These are phyloP conservation scores for Candida ortonii DNA, from an alignment of 805 yeast genomes.

Conservation along the genomic window DNA sequence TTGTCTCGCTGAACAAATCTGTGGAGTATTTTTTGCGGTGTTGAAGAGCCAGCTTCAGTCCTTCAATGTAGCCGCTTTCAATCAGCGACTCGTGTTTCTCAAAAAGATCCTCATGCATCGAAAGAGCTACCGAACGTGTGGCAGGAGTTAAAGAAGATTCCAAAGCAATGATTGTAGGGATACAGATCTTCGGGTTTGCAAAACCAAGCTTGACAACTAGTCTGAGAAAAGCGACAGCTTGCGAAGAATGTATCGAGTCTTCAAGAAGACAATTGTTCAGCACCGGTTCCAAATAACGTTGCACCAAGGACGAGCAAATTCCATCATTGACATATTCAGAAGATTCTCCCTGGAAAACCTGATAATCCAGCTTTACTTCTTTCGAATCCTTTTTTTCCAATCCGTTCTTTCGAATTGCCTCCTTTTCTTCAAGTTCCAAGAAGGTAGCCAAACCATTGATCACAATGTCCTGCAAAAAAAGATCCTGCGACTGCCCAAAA, in stretches of 20 bases:
- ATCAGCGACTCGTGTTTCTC: slow-evolving; percentile 71
- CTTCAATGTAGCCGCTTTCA: slow-evolving; percentile 62
- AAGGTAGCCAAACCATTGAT: slow-evolving; percentile 58
- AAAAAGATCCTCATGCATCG: slow-evolving; percentile 52
- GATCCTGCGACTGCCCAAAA: slow-evolving; percentile 34
- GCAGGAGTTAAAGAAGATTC: slow-evolving; percentile 48
- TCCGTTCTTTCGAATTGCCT: slow-evolving; percentile 41
- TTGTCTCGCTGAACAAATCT: slow-evolving; percentile 29
- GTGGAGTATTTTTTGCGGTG: slow-evolving; percentile 36
- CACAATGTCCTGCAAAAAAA: slow-evolving; percentile 47
- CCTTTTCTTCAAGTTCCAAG: slow-evolving; percentile 53
- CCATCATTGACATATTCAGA: slow-evolving; percentile 57
- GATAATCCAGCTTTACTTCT: slow-evolving; percentile 39
- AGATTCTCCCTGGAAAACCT: slow-evolving; percentile 54
- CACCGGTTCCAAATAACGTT: slow-evolving; percentile 52
- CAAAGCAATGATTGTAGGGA: slow-evolving; percentile 68
- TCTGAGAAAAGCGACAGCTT: slow-evolving; percentile 54
- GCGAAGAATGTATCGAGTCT: slow-evolving; percentile 42
- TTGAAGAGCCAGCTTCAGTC: slow-evolving; percentile 51
- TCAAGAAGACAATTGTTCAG: slow-evolving; percentile 47
- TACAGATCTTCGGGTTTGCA: slow-evolving; percentile 69
- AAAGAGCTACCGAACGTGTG: slow-evolving; percentile 47
- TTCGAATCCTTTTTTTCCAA: slow-evolving; percentile 37
- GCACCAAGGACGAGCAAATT: slow-evolving; percentile 69
- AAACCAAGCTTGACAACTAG: slow-evolving; percentile 62